Conservation (phyloP, 768 basidiomycete species). For the Leccinum truebloodii region DNA sequence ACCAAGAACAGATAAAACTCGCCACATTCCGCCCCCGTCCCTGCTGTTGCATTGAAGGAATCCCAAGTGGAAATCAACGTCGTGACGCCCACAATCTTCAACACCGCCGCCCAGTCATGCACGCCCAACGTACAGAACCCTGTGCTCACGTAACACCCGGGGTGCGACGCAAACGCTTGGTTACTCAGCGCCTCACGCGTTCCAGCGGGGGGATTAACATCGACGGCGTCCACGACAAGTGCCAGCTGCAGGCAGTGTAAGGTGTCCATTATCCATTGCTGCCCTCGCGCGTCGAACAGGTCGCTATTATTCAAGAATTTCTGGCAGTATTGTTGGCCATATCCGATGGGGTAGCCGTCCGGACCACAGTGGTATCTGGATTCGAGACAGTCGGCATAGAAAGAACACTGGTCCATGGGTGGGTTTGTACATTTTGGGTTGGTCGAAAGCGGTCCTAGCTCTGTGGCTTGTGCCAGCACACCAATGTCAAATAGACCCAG, state of each 20-base stretch:
- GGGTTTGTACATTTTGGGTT: constrained; percentile 31
- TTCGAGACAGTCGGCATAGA: not conserved
- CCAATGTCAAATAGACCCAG: not conserved
- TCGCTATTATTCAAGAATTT: not conserved
- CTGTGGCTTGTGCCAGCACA: not conserved
- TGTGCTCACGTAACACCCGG: constrained; percentile 18
- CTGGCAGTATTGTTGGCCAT: not conserved
- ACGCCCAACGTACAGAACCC: constrained; percentile 43
- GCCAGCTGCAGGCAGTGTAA: not conserved
- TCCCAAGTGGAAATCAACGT: constrained; percentile 21
- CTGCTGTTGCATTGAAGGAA: constrained; percentile 12
- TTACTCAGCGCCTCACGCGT: not conserved
- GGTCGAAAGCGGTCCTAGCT: not conserved
- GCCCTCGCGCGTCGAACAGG: not conserved
- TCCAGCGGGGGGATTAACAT: constrained; percentile 13
- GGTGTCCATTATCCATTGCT: not conserved
- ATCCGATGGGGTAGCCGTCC: not conserved
- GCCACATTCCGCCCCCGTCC: constrained; percentile 12
- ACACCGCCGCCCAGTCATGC: constrained; percentile 38
- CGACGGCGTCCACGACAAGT: constrained; percentile 38
- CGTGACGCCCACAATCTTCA: constrained; percentile 31
- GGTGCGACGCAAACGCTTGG: not conserved
- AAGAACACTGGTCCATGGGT: constrained; percentile 40
- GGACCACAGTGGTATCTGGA: not conserved
- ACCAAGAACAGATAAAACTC: constrained; percentile 18